Evolutionary conservation across 371 early-diverging fungal species (phyloP), one percentile per base, ranked within the genome.

Genomic region (Smittium culicis): DNA sequence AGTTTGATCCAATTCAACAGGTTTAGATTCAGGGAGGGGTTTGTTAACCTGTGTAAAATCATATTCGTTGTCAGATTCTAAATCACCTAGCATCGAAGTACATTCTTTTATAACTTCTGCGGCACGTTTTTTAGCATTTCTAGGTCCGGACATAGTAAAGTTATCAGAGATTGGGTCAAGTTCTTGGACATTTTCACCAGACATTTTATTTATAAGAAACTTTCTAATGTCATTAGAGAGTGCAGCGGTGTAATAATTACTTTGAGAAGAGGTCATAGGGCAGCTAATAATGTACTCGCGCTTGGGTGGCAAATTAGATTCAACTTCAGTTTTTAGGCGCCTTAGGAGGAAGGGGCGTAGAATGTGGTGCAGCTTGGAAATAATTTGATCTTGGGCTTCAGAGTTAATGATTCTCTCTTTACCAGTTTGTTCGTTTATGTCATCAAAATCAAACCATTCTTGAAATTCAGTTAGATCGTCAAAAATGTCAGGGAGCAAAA

Each of bases 281-380:
- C 89, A 88, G 66, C 89, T 87, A 1, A 96, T 71, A 8, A 94
- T 70, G 68, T 91, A 90, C 77, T 95, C 95, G 64, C 88, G 85
- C 81, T 96, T 95, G 72, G 86, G 89, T 20, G 95, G 96, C 64
- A 96, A 70, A 11, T 83, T 80, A 57, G 83, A 81, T 65, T 92
- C 96, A 24, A 95, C 94, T 80, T 99, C 99, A n/a, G 86, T 80
- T 76, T 99, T 99, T 70, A 97, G 79, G 66, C 99, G 83, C 55
- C 99, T 80, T 54, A 99, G 81, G 73, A 99, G 81, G 72, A 98
- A 93, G 1, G 98, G 98, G 72, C 86, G 85, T 64, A 99, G 77
- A 66, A 99, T 90, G 35, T 85, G 82, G 74, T 96, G 93, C 29
- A 94, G 82, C 70, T 89, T 89, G 24, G 86, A 77, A 2, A 95